phyloP scores from a whole-genome alignment of 75 land plant genomes.

The Pinus tabuliformis region DNA sequence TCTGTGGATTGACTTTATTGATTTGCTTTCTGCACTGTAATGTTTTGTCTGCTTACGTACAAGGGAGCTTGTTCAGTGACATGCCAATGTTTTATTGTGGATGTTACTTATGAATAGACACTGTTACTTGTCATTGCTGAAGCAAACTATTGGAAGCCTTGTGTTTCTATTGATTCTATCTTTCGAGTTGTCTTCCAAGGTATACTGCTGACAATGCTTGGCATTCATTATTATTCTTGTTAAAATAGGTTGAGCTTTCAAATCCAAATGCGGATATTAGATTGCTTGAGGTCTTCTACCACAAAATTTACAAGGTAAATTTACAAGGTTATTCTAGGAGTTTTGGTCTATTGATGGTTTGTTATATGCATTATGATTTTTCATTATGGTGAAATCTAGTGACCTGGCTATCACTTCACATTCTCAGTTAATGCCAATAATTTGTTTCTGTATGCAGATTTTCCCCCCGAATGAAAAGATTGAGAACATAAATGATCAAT shows the following conservation, averaged over 20 bases:
- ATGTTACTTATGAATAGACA: neutral
- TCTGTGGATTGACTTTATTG: no score
- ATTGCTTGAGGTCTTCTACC: constrained; percentile 93
- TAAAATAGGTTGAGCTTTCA: constrained; percentile 80
- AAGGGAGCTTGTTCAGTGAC: no score
- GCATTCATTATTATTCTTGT: neutral
- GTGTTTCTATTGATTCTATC: neutral
- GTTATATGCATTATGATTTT: no score
- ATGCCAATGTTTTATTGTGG: neutral
- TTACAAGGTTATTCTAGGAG: neutral
- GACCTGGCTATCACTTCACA: neutral
- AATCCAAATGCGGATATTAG: constrained; percentile 93
- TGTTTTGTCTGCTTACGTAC: no score
- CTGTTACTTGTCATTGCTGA: neutral
- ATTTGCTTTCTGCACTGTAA: no score
- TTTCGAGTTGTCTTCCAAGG: neutral
- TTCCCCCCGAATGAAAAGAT: constrained; percentile 33
- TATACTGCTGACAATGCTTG: neutral
- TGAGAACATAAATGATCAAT: constrained; percentile 36
- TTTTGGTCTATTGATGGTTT: no score
- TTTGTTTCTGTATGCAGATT: constrained; percentile 13
- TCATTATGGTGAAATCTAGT: no score
- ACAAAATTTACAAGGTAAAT: constrained; percentile 94
- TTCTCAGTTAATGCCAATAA: neutral
- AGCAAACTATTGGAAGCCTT: neutral